phyloP scores from a whole-genome alignment of 1,284 basidiomycete species.

The Leccinum subrobustum region DNA sequence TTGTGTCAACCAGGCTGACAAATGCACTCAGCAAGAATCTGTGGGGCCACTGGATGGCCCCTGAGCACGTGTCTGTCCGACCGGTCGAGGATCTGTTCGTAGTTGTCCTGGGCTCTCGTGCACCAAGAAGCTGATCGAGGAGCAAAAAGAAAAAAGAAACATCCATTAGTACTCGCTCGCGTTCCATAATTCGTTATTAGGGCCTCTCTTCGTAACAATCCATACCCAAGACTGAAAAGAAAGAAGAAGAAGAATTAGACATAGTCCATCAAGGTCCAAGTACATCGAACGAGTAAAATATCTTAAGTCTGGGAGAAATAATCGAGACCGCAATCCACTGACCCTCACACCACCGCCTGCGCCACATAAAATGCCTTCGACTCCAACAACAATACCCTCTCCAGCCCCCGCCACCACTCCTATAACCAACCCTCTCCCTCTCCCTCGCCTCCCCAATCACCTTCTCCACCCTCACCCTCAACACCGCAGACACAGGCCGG shows the following conservation, averaged over 20 bases:
- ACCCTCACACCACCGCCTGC: constrained; percentile 29
- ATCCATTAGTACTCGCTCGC: too few relatives aligned
- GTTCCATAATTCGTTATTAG: not conserved
- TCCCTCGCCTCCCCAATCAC: constrained; percentile 60
- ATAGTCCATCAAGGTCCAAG: not conserved
- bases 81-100: too few relatives aligned
- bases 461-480: constrained; percentile 70
- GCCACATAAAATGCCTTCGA: constrained; percentile 54
- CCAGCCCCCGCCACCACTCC: constrained; percentile 57
- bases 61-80: too few relatives aligned
- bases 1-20: too few relatives aligned
- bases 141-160: too few relatives aligned
- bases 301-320: not conserved
- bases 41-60: too few relatives aligned
- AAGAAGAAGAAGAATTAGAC: not conserved
- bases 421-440: constrained; percentile 50
- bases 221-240: not conserved
- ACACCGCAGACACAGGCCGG: constrained; percentile 81
- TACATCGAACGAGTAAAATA: not conserved
- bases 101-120: too few relatives aligned
- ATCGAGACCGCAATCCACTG: not conserved
- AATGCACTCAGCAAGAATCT: too few relatives aligned
- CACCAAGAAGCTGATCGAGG: too few relatives aligned
- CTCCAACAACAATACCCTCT: constrained; percentile 50
- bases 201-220: not conserved